Conservation (phyloP, 495 filamentous ascomycete genomes). For the Podospora pseudopauciseta region DNA sequence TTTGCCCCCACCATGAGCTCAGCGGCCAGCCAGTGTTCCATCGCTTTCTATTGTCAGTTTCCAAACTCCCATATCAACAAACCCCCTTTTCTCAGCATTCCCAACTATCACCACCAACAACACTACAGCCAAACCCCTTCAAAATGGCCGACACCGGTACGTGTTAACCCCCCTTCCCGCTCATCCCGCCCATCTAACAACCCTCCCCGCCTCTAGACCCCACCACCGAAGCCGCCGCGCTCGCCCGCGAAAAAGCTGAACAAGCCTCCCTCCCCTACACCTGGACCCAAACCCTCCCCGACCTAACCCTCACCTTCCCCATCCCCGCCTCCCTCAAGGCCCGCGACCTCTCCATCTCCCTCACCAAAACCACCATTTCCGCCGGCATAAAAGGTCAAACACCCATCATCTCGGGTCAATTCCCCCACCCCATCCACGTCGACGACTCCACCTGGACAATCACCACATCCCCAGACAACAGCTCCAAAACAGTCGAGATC, state of each 20-base stretch:
- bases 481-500: slow-evolving; percentile 70
- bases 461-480: slow-evolving; percentile 57
- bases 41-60: neutral
- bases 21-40: neutral
- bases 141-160: neutral
- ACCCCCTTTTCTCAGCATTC: neutral
- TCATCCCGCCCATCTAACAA: neutral
- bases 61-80: neutral
- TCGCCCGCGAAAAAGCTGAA: slow-evolving; percentile 76
- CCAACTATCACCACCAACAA: neutral
- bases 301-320: slow-evolving; percentile 72
- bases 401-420: slow-evolving; percentile 70
- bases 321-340: slow-evolving; percentile 78
- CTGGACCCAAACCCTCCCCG: slow-evolving; percentile 93
- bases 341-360: slow-evolving; percentile 76
- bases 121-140: neutral
- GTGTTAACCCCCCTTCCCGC: neutral
- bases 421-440: slow-evolving; percentile 72
- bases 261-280: slow-evolving; percentile 93
- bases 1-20: slow-evolving; percentile 3
- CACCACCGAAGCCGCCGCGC: slow-evolving; percentile 61
- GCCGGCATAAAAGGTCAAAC: slow-evolving; percentile 87
- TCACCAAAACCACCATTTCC: slow-evolving; percentile 74
- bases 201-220: slow-evolving; percentile 36
- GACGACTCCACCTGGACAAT: slow-evolving; percentile 97